phyloP scores from a whole-genome alignment of 495 filamentous ascomycete species.

The Hamigera avellanea region DNA sequence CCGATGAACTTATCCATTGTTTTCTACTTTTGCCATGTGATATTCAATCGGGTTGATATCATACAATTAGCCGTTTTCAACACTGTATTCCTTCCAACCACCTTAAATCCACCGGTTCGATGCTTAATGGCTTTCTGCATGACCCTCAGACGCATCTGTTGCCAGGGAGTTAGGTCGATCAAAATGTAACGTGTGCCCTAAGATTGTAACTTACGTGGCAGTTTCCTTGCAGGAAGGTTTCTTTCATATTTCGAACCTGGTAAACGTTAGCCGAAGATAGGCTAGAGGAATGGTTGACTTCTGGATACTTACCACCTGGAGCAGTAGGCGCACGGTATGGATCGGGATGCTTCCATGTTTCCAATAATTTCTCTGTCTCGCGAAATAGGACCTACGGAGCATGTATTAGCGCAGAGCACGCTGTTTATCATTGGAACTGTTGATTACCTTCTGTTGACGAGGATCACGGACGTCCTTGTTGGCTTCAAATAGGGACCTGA shows the following conservation, averaged over 20 bases:
- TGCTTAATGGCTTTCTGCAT: not conserved
- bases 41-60: too few species aligned
- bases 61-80: too few species aligned
- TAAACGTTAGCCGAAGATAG: too few species aligned
- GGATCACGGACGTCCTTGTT: constrained; percentile 81
- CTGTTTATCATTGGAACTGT: too few species aligned
- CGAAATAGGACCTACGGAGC: constrained; percentile 59
- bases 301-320: constrained; percentile 69
- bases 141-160: not conserved
- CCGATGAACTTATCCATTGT: too few species aligned
- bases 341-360: constrained; percentile 96
- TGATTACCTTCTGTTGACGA: constrained; percentile 67
- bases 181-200: too few species aligned
- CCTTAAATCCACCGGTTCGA: too few species aligned
- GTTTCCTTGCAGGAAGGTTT: constrained; percentile 68
- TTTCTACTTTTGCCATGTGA: too few species aligned
- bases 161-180: constrained; percentile 1
- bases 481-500: constrained; percentile 88
- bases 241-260: constrained; percentile 97
- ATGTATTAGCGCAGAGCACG: not conserved
- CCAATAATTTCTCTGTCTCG: constrained; percentile 77
- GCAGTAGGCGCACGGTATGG: constrained; percentile 81
- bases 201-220: constrained; percentile 81
- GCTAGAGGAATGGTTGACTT: too few species aligned
- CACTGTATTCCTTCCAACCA: too few species aligned